Conservation (phyloP, 495 filamentous ascomycete species). For the Letharia lupina region DNA sequence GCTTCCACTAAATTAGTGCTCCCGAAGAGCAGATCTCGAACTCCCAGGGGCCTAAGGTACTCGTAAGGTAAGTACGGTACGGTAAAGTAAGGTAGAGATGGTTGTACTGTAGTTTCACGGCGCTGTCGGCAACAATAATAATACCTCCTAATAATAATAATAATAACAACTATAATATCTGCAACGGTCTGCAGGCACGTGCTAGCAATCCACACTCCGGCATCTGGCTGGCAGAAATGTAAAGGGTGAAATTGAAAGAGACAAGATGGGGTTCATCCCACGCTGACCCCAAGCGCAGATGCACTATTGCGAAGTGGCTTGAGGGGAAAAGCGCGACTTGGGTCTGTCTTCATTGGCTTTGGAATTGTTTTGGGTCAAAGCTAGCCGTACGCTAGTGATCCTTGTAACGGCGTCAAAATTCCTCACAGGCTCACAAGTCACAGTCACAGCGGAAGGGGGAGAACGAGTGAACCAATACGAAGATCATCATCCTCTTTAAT, state of each 20-base stretch:
- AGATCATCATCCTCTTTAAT: neutral
- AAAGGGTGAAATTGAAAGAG: neutral
- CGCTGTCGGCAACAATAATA: neutral
- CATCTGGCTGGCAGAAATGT: too few relatives aligned
- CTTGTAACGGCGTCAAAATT: neutral
- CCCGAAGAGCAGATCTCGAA: conserved; percentile 1
- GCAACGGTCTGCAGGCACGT: neutral
- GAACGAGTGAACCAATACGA: neutral
- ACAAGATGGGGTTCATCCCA: neutral
- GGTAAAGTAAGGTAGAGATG: too few relatives aligned
- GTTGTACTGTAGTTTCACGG: neutral
- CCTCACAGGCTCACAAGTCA: too few relatives aligned
- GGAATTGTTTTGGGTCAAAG: neutral
- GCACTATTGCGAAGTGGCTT: conserved; percentile 3
- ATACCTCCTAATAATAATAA: too few relatives aligned
- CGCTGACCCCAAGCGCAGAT: neutral
- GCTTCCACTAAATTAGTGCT: neutral
- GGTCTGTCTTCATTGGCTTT: neutral
- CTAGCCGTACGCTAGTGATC: neutral
- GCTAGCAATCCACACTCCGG: neutral
- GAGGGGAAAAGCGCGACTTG: neutral
- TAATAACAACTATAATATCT: too few relatives aligned
- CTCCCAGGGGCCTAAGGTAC: neutral
- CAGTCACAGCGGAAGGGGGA: neutral
- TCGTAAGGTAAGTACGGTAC: too few relatives aligned